Base-by-base conservation (phyloP, 768 basidiomycete genomes). In the Collybia sordida region DNA sequence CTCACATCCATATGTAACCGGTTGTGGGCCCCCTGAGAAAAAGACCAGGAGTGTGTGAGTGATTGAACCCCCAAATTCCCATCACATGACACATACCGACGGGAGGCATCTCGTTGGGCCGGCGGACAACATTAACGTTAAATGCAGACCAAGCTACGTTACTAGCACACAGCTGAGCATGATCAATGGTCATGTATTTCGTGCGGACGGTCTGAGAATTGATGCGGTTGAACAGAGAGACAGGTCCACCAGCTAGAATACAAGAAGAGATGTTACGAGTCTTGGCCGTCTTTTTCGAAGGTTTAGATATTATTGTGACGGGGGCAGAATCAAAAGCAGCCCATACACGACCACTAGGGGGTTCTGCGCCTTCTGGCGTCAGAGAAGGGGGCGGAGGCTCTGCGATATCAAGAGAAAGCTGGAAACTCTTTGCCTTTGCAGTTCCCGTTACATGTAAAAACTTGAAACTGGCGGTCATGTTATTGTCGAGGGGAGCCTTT, bases 151-250 rank as follows among this genome's bases (percentile, higher is more conserved):
- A 96, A 40, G 88, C 80, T 56, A 90, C 75, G 64, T 93, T 93
- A 67, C 88, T 92, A n/a, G 93, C 90, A 70, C 88, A 88, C 50
- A 93, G 72, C 62, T 86, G 83, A 45, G 80, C 83, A 58, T 85
- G 82, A 58, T 95, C 92, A 64, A 95, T 86, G 47, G 90, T 91
- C 90, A 98, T 93, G 69, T 95, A 98, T 74, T 96, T 96, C 50
- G 94, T 97, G 63, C 94, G 87, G 52, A 96, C 93, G 34, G 94
- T 93, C 71, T 98, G 94, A 12, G 90, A 91, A 70, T 96, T 94
- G 78, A 98, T 93, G 61, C 94, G 88, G 67, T 94, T 93, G 79
- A 94, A 96, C 41, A 98, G 80, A 46, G 92, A 91, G 44, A 98
- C 90, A 28, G 92, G 88, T 18, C 91, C 89, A 42, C 90, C 88